Conservation (phyloP, 768 basidiomycete genomes). For the Xerocomellus dryophilus region DNA sequence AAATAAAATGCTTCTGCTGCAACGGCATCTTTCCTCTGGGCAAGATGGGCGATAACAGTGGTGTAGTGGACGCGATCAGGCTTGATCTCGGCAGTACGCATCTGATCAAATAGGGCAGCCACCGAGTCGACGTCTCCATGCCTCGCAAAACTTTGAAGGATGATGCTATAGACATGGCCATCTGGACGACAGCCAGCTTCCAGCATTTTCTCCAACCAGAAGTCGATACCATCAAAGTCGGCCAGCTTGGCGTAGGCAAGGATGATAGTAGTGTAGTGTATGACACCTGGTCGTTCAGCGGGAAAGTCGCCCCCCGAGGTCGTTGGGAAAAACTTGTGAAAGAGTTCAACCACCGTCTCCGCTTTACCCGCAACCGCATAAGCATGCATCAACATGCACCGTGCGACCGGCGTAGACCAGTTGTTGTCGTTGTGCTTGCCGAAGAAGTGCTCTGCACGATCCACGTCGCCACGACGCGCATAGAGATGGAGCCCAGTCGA, state of each 20-base stretch:
- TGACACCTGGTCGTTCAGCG: conserved; percentile 39
- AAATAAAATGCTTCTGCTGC: conserved; percentile 67
- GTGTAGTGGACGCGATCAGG: conserved; percentile 61
- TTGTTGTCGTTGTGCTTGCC: conserved; percentile 31
- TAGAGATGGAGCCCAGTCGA: conserved; percentile 51
- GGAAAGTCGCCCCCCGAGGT: conserved; percentile 27
- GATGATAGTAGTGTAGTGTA: conserved; percentile 57
- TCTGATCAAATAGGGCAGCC: conserved; percentile 50
- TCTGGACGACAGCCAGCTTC: conserved; percentile 52
- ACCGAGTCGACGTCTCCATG: conserved; percentile 55
- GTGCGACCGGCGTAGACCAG: conserved; percentile 29
- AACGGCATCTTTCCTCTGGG: conserved; percentile 55
- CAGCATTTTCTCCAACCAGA: conserved; percentile 54
- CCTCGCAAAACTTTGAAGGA: conserved; percentile 56
- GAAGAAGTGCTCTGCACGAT: conserved; percentile 44
- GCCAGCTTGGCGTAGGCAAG: conserved; percentile 49
- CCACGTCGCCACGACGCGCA: conserved; percentile 50
- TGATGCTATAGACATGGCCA: conserved; percentile 52
- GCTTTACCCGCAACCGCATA: conserved; percentile 47
- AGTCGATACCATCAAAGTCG: conserved; percentile 46
- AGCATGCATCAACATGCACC: conserved; percentile 52
- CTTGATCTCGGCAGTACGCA: conserved; percentile 49
- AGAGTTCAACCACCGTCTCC: conserved; percentile 44
- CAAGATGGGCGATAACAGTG: conserved; percentile 63
- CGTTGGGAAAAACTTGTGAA: conserved; percentile 52